A percentile compares a stretch with the other conserved stretches of the same genome.
Conservation (phyloP, 2,329 filamentous ascomycete genomes). For the Scopulariopsis brevicaulis region DNA sequence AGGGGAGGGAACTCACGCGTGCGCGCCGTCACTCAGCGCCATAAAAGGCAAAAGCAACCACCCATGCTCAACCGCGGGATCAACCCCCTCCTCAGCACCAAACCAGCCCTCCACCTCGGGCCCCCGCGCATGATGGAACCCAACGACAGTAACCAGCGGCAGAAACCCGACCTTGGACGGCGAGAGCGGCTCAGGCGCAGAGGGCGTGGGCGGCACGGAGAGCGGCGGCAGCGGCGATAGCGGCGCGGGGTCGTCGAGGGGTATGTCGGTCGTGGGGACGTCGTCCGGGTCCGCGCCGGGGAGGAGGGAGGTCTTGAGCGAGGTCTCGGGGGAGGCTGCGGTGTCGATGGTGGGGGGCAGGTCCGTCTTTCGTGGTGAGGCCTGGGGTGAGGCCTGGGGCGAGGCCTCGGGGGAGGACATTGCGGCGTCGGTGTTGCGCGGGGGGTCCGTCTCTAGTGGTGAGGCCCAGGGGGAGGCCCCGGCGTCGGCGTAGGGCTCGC, state of each 20-base stretch:
- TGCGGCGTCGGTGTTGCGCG: too few species aligned
- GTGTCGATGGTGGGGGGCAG: background rate
- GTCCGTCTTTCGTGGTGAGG: too few species aligned
- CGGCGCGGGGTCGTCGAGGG: background rate
- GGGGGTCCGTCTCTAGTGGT: too few species aligned
- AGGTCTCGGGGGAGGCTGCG: background rate
- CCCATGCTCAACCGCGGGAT: slow-evolving; percentile 74
- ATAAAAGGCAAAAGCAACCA: slow-evolving; percentile 93
- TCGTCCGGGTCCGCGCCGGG: background rate
- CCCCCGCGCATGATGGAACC: slow-evolving; percentile 76
- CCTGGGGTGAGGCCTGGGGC: too few species aligned
- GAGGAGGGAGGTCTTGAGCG: background rate
- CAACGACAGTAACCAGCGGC: slow-evolving; percentile 68
- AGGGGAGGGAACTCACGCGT: slow-evolving; percentile 54
- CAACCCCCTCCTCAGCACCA: slow-evolving; percentile 58
- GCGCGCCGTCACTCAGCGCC: slow-evolving; percentile 90
- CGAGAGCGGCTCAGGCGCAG: slow-evolving; percentile 8
- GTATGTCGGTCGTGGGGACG: background rate
- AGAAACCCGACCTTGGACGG: slow-evolving; percentile 32
- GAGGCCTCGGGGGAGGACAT: too few species aligned
- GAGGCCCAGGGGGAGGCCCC: too few species aligned
- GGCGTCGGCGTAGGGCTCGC: too few species aligned
- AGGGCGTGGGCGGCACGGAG: slow-evolving; percentile 6
- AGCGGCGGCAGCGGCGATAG: background rate
- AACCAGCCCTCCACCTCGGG: slow-evolving; percentile 94